Conservation (phyloP, 2,329 filamentous ascomycete genomes). For the Elsinoe perseae region DNA sequence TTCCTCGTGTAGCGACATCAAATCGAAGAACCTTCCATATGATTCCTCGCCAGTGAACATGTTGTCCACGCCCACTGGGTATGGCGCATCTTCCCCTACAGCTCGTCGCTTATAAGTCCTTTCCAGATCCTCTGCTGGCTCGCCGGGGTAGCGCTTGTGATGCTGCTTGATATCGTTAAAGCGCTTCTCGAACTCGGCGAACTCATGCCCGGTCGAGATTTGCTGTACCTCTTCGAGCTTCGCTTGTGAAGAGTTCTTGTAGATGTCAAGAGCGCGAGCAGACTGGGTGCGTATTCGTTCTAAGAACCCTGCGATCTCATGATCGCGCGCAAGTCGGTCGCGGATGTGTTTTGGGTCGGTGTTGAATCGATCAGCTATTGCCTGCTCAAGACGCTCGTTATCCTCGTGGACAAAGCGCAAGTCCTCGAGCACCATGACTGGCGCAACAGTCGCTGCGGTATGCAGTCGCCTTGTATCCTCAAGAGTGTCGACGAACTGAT, state of each 20-base stretch:
- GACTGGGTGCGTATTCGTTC: slow-evolving; percentile 84
- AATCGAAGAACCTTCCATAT: slow-evolving; percentile 85
- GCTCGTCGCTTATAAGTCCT: slow-evolving; percentile 72
- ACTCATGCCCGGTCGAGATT: slow-evolving; percentile 75
- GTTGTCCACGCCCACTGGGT: slow-evolving; percentile 66
- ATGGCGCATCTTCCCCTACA: slow-evolving; percentile 51
- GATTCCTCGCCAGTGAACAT: slow-evolving; percentile 96
- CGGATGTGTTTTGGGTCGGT: slow-evolving; percentile 88
- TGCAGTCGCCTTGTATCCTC: not conserved
- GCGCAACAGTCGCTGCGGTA: not conserved
- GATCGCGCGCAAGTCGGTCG: slow-evolving; percentile 80
- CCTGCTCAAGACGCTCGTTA: slow-evolving; percentile 89
- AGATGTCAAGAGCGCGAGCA: slow-evolving; percentile 69
- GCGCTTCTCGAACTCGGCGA: slow-evolving; percentile 87
- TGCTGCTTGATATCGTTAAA: slow-evolving; percentile 74
- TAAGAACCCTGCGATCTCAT: slow-evolving; percentile 82
- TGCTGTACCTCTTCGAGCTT: slow-evolving; percentile 73
- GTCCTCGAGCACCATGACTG: slow-evolving; percentile 74
- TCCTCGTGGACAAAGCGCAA: slow-evolving; percentile 93
- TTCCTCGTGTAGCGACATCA: slow-evolving; percentile 74
- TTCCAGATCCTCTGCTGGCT: slow-evolving; percentile 91
- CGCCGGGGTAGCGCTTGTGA: slow-evolving; percentile 84
- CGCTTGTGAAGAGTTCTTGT: slow-evolving; percentile 66
- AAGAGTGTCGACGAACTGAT: no score
- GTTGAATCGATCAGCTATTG: slow-evolving; percentile 76